These are phyloP conservation scores for carrot (Daucus carota) DNA, from an alignment of 129 eudicot species.

Conservation along the genomic window DNA sequence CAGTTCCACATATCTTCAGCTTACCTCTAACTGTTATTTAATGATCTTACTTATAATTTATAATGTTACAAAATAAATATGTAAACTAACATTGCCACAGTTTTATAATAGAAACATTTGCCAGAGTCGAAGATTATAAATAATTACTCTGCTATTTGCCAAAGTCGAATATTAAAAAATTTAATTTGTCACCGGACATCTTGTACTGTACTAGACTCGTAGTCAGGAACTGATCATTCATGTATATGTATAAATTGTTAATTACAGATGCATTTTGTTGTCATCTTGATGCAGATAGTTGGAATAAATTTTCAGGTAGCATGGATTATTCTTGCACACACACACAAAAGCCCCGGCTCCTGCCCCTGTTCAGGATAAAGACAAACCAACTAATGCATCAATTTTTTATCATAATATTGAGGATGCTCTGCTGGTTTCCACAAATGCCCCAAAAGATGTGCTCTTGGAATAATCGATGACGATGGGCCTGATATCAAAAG, in stretches of 20 bases:
- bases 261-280: not conserved
- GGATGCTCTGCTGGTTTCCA: no score
- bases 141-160: no score
- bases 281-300: not conserved
- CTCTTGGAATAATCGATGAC: no score
- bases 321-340: slow-evolving; percentile 41
- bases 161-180: no score
- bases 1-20: not conserved
- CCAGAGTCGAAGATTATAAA: no score
- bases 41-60: not conserved
- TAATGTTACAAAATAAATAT: not conserved
- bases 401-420: slow-evolving; percentile 62
- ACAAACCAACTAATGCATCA: slow-evolving; percentile 40
- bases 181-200: no score
- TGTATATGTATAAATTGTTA: no score
- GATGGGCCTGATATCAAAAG: no score
- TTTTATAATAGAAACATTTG: not conserved
- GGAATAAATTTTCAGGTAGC: slow-evolving; percentile 40
- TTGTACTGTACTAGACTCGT: not conserved
- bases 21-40: not conserved
- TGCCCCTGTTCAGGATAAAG: slow-evolving; percentile 33
- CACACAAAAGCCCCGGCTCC: slow-evolving; percentile 35
- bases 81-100: not conserved
- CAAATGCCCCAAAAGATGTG: no score
- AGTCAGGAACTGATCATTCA: not conserved